Base-by-base conservation (phyloP, 1,284 basidiomycete species). In the Flammula alnicola region DNA sequence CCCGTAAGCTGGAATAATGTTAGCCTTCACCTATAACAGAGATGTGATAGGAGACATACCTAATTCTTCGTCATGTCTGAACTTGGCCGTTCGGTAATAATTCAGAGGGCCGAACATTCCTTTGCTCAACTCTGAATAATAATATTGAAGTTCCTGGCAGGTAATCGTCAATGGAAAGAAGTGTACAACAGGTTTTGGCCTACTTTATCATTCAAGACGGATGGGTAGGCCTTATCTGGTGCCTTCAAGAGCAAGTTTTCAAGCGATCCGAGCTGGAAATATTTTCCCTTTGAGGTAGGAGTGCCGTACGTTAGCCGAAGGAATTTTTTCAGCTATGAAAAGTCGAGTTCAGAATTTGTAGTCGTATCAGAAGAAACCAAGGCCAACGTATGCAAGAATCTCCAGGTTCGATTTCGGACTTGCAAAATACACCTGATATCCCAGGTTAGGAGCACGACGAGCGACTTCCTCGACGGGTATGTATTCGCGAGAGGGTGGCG, bases 31-130 rank as follows among this genome's bases (percentile, higher is more conserved):
- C n/a, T 30, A 3, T 25, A 11, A 5, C n/a, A n/a, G 3, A 3
- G 32, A 40, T 30, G 22, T 22, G 19, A 9, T 20, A 45, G 29
- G 17, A 33, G 12, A 22, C 59, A 38, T 49, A 81, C 85, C 79
- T 61, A 66, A 63, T 66, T 89, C 87, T 65, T 90, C 87, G 12
- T 84, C 77, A 62, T 78, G 79, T 16, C 84, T 75, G 49, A 71
- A 52, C 54, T 74, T 73, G 12, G 69, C 65, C 2, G 84, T 87
- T 22, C 84, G 77, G 56, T 89, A 89, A 62, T 88, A 90, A 50
- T 84, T 85, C 9, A 88, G 64, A 2, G 87, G 84, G 0, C 85
- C 85, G 17, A 73, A 72, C 81, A 89, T 82, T n/a, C 79, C 77
- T 52, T 74, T 69, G 14, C 65, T 58, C 14, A 78, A 72, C 49